Base-by-base conservation (phyloP, 169 alveolate species). In the Cryptosporidium muris region DNA sequence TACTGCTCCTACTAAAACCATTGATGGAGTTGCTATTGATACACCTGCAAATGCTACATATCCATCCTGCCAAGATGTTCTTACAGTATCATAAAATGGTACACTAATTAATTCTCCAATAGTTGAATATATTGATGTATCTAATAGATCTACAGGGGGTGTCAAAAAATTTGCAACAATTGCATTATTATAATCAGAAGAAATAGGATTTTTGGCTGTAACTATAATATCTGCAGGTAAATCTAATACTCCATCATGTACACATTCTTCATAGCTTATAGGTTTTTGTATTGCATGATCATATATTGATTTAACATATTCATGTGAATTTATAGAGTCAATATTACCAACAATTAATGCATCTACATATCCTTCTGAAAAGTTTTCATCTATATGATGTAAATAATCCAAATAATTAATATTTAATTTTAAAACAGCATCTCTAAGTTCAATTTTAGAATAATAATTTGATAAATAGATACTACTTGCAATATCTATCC, bases 41-140 rank as follows among this genome's bases (percentile, higher is more conserved):
- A 64, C 60, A 12, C 64, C 43, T 47, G 67, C 85, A 58, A 74
- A 74, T n/a, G 85, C 85, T 40, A 74, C 36, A 52, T 74, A 74
- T 4, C 85, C 85, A 74, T 74, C 85, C 12, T 74, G 85, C 85
- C 85, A 74, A n/a, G 54, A 66, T 14, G 85, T 74, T 42, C 85
- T 56, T 5, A 74, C 8, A 14, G 48, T 74, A 58, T 74, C 85
- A 48, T 74, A 74, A 54, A 74, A 74, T 2, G 56, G 67, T 6
- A 68, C 54, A 49, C 60, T 74, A 42, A 62, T 56, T 34, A 74
- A 58, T 43, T 74, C 85, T 14, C 74, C 85, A 1, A 74, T 40
- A 4, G 85, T 40, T 12, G 66, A 74, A 45, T 74, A 74, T 58
- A 74, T 45, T 14, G 85, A 74, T 8, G 51, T 38, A 38, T 74